Evolutionary conservation across 2,329 filamentous ascomycete genomes (phyloP), one percentile per base, ranked within the genome.

Genomic region (Septoria linicola): DNA sequence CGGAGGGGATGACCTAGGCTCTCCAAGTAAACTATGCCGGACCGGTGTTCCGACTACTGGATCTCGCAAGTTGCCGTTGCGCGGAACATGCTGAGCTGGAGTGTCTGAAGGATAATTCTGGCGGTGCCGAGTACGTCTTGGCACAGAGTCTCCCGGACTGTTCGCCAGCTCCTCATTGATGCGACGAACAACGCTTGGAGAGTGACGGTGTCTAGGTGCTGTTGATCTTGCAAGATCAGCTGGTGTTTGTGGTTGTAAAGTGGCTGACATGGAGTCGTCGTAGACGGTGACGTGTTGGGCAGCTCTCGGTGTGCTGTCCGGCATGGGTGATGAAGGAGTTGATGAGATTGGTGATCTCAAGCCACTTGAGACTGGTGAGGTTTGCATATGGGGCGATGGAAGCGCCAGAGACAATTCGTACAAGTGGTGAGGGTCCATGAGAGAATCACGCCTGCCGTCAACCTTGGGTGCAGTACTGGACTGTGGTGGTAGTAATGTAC

Each of bases 241-340:
- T 11, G 67, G 67, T 1, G 66, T 70, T 35, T 67, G 66, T 4
- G 67, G 67, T 44, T 70, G 68, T 3, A 53, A 52, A 4, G 43
- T 34, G 8, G 62, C 46, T 3, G 66, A 59, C 10, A 54, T 35
- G 8, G 51, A 42, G 37, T 70, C 67, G 41, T 68, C 59, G 57
- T 69, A 69, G 23, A 70, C 56, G 10, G 45, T 53, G 8, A 69
- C 16, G 11, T 49, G 51, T 7, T 58, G 59, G 3, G 58, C 63
- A 35, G 19, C 54, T 41, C 16, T 39, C 39, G 39, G 51, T 44
- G 44, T 48, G 44, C 35, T 31, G 17, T 37, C 19, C 11, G 25
- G 35, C 19, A 32, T 31, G 32, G 44, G 31, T 14, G 44, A 48
- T 8, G 35, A 48, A 3, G 27, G 23, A 21, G 11, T 16, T 17